Evolutionary conservation across 306 rosid species (phyloP), one percentile per base, ranked within the genome.

Genomic region (Oemleria cerasiformis): DNA sequence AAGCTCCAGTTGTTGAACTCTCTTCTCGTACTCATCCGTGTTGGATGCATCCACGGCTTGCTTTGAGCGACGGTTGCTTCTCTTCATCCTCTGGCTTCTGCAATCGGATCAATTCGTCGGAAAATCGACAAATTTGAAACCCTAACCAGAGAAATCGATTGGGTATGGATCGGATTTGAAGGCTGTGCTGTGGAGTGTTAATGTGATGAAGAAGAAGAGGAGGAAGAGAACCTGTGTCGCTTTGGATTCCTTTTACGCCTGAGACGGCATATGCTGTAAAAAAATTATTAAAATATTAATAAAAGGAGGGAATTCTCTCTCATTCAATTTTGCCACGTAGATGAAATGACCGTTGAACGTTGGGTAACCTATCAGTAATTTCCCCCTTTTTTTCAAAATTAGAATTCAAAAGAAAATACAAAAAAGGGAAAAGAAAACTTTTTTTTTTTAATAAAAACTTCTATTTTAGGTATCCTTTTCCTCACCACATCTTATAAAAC

Each of bases 11-110:
- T 88, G 74, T 14, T 70, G 88, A 78, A 88, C 75, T 81, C 84
- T 80, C 56, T 73, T 86, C 56, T 77, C 76, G 55, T 73, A 72
- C 3, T 78, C 84, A 8, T 17, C 65, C 81, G n/a, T 20, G 67
- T 76, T 3, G 81, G 90, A 73, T 7, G 64, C 79, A 71, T 78
- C 80, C 59, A 54, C 43, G 0, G 89, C 23, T 67, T 86, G 88
- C 84, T 91, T 89, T 0, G 92, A 84, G 62, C 89, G 82, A 70
- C 99, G 95, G 78, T 48, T 86, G 43, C 77, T 44, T 75, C 75
- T 88, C 90, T 78, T 92, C 96, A 91, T 91, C 56, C 4, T 60
- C 44, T n/a, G 42, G 25, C 62, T 25, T 3, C 49, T 39, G 7
- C 50, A 10, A 39, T 54, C 9, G 23, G 53, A 69, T 8, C 53